Conservation (phyloP, 805 yeast genomes). For the Isabelozyma rhagii region DNA sequence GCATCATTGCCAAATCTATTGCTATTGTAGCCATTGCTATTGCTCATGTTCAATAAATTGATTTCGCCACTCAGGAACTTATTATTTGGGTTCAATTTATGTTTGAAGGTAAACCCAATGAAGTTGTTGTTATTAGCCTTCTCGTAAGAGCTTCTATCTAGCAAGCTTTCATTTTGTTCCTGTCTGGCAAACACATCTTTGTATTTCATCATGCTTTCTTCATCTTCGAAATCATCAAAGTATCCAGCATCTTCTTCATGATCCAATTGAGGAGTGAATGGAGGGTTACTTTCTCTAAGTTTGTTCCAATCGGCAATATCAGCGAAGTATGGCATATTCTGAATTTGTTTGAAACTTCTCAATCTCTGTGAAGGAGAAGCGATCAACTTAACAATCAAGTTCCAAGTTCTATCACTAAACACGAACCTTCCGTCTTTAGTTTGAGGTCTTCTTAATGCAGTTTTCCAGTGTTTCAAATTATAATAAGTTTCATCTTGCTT, state of each 20-base stretch:
- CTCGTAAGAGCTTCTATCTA: conserved; percentile 54
- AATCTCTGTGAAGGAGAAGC: conserved; percentile 76
- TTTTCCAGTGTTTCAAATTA: conserved; percentile 90
- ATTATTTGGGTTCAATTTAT: conserved; percentile 59
- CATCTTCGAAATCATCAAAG: conserved; percentile 95
- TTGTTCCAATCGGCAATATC: conserved; percentile 73
- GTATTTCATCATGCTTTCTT: conserved; percentile 95
- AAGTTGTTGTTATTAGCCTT: conserved; percentile 53
- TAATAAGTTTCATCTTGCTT: conserved; percentile 92
- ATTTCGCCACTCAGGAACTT: conserved; percentile 39
- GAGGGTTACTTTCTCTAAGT: conserved; percentile 74
- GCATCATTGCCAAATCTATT: conserved; percentile 5
- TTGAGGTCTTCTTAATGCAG: conserved; percentile 83
- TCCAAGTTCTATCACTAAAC: conserved; percentile 96
- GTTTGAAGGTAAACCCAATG: conserved; percentile 95
- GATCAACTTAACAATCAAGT: conserved; percentile 71
- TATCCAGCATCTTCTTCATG: conserved; percentile 98
- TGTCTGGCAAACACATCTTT: conserved; percentile 95
- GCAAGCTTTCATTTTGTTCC: conserved; percentile 75
- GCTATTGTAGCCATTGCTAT: conserved; percentile 2
- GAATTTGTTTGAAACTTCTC: conserved; percentile 77
- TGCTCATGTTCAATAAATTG: conserved; percentile 28
- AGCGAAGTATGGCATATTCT: conserved; percentile 72
- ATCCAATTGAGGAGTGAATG: conserved; percentile 95
- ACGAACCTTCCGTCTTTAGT: conserved; percentile 89